Conservation (phyloP, 192 early-diverging fungal species). For the Dimargaris verticillata region DNA sequence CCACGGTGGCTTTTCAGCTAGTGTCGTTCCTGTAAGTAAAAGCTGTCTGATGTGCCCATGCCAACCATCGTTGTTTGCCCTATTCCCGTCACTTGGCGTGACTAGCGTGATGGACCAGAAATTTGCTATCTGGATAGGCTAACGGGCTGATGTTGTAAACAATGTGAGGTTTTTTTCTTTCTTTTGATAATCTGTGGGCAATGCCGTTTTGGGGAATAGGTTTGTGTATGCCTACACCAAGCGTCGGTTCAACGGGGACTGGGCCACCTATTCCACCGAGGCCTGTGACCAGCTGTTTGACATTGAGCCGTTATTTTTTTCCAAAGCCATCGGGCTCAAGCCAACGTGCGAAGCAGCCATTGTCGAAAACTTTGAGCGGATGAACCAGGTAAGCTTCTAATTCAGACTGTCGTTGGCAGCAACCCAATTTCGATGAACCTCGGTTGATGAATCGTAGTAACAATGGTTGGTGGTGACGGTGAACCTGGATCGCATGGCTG, state of each 20-base stretch:
- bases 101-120: too few species aligned
- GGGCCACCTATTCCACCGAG: background rate
- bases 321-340: background rate
- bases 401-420: too few species aligned
- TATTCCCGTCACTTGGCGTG: too few species aligned
- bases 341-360: background rate
- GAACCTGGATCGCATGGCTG: background rate
- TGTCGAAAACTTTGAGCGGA: background rate
- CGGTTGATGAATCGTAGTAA: too few species aligned
- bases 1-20: background rate
- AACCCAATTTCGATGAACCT: too few species aligned
- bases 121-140: too few species aligned
- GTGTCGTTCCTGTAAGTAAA: background rate
- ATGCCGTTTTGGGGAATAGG: too few species aligned
- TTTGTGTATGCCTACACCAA: background rate
- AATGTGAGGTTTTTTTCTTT: too few species aligned
- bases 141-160: too few species aligned
- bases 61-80: too few species aligned
- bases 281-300: background rate
- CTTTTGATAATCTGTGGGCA: too few species aligned
- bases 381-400: constrained; percentile 1
- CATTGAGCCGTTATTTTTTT: background rate
- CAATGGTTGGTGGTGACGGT: background rate
- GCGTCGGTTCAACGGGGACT: constrained; percentile 5
- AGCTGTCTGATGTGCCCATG: too few species aligned